Conservation (phyloP, 2,329 filamentous ascomycete species). For the Trichoderma breve region DNA sequence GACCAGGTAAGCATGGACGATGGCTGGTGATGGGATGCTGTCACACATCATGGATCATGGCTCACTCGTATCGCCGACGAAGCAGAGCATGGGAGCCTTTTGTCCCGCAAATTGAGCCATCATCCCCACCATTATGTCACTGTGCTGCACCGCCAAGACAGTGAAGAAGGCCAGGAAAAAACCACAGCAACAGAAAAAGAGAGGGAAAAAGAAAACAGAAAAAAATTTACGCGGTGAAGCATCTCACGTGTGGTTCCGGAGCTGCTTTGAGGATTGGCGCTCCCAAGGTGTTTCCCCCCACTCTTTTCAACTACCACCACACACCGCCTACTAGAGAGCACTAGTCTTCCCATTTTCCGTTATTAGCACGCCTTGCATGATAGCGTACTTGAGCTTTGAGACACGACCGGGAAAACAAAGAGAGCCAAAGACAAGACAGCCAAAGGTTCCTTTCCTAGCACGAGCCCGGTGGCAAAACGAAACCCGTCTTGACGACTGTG, state of each 20-base stretch:
- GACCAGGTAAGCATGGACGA: not conserved
- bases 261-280: conserved; percentile 9
- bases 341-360: conserved; percentile 12
- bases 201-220: not conserved
- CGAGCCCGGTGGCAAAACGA: conserved; percentile 11
- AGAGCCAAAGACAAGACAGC: not conserved
- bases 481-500: not conserved
- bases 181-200: not conserved
- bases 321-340: conserved; percentile 14
- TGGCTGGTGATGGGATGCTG: not conserved
- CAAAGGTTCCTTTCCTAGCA: not conserved
- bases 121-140: conserved; percentile 18
- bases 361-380: conserved; percentile 18
- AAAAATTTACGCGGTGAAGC: conserved; percentile 17
- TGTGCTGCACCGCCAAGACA: conserved; percentile 13
- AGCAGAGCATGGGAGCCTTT: not conserved
- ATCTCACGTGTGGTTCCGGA: conserved; percentile 14
- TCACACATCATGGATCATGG: not conserved
- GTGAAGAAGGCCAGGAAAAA: not conserved
- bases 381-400: conserved; percentile 4
- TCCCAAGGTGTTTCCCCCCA: not conserved
- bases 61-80: conserved; percentile 13
- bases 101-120: not conserved
- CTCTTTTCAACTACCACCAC: conserved; percentile 11
- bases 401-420: conserved; percentile 12